Conservation (phyloP, 1,284 basidiomycete genomes). For the Vanrija sp. region DNA sequence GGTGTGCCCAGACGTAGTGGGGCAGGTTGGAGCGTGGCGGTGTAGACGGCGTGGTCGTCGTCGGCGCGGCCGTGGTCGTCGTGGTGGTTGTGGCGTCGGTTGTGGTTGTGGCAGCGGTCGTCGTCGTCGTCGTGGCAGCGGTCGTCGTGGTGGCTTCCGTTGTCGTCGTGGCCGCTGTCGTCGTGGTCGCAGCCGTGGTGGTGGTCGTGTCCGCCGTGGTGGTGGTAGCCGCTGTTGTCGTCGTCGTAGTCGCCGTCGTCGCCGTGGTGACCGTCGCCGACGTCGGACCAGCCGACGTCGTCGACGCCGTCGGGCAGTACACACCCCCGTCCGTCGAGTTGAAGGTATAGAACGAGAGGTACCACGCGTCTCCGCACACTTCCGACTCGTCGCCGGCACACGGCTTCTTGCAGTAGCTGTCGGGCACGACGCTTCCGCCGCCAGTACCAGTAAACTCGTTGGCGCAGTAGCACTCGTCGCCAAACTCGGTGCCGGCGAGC, state of each 20-base stretch:
- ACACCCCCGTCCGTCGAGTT: conserved; percentile 11
- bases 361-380: conserved; percentile 39
- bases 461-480: conserved; percentile 46
- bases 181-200: conserved; percentile 7
- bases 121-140: not conserved
- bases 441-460: conserved; percentile 28
- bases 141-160: not conserved
- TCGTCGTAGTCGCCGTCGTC: conserved; percentile 11
- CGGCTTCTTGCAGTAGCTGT: conserved; percentile 27
- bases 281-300: not conserved
- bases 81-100: conserved; percentile 7
- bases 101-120: not conserved
- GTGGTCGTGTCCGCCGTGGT: conserved; percentile 3
- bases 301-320: not conserved
- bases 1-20: conserved; percentile 47
- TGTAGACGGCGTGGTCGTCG: conserved; percentile 13
- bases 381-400: conserved; percentile 33
- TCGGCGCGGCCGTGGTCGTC: conserved; percentile 12
- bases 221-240: not conserved
- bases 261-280: not conserved
- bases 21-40: conserved; percentile 21
- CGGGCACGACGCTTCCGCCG: conserved; percentile 25
- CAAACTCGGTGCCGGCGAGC: conserved; percentile 43
- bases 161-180: not conserved
- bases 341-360: conserved; percentile 38